Percentiles rank a stretch among this genome's conserved stretches.
phyloP scores from a whole-genome alignment of 164 flowering plant genomes.

The Vitis labrusca region DNA sequence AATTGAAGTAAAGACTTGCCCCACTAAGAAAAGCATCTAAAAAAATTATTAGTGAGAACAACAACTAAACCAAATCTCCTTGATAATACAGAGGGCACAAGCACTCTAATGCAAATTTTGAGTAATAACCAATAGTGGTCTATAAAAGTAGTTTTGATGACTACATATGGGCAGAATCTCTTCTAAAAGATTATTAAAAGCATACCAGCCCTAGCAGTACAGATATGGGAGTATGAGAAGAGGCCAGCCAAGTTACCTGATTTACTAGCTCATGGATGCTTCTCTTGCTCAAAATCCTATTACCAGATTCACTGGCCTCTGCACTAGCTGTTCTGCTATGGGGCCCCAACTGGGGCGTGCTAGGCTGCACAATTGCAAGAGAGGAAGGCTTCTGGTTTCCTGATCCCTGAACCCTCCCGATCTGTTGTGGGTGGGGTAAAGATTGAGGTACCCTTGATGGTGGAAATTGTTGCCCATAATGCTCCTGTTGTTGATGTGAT shows the following conservation, averaged over 20 bases:
- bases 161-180: no score
- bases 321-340: conserved; percentile 27
- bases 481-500: conserved; percentile 60
- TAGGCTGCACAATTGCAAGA: conserved; percentile 33
- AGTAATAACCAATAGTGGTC: not conserved
- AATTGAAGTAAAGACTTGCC: no score
- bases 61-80: not conserved
- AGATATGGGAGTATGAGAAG: not conserved
- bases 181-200: no score
- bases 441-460: conserved; percentile 50
- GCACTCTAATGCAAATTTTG: not conserved
- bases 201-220: not conserved
- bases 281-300: conserved; percentile 74
- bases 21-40: no score
- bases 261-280: conserved; percentile 79
- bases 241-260: conserved; percentile 47
- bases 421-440: conserved; percentile 49
- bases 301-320: conserved; percentile 53
- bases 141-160: not conserved
- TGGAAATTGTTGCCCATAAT: conserved; percentile 47
- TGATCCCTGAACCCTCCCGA: conserved; percentile 37
- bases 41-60: not conserved
- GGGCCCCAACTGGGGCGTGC: conserved; percentile 28
- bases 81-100: not conserved
- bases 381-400: conserved; percentile 57